Conservation (phyloP, 2,329 filamentous ascomycete genomes). For the Colletotrichum ledebouriae region DNA sequence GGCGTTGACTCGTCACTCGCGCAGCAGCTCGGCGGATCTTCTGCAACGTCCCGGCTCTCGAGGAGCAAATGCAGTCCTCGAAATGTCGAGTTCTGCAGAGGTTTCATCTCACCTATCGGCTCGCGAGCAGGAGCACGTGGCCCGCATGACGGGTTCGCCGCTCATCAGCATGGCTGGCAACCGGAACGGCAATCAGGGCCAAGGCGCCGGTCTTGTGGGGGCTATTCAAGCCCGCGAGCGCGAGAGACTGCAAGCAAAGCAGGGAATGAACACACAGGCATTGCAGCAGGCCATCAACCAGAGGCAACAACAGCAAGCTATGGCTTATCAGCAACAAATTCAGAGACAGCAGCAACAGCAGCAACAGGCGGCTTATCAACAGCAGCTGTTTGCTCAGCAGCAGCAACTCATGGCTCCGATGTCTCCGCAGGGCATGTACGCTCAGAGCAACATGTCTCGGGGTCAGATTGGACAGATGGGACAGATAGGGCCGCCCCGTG, state of each 20-base stretch:
- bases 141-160: constrained; percentile 82
- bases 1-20: constrained; percentile 57
- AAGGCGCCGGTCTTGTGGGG: constrained; percentile 77
- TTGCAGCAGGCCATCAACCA: constrained; percentile 81
- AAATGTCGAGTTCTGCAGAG: constrained; percentile 59
- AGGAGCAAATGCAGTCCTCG: constrained; percentile 65
- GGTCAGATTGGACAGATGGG: constrained; percentile 20
- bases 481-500: constrained; percentile 21
- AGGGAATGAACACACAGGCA: constrained; percentile 76
- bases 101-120: constrained; percentile 77
- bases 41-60: constrained; percentile 69
- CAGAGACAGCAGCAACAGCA: constrained; percentile 50
- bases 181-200: constrained; percentile 56
- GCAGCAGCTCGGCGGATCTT: constrained; percentile 62
- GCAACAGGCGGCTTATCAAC: constrained; percentile 50
- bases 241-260: constrained; percentile 79
- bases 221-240: constrained; percentile 85
- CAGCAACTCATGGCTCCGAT: constrained; percentile 34
- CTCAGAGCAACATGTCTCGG: constrained; percentile 40
- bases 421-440: constrained; percentile 35
- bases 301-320: constrained; percentile 62
- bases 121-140: constrained; percentile 90
- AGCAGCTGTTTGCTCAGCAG: constrained; percentile 50
- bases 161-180: constrained; percentile 72
- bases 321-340: constrained; percentile 51